phyloP scores from a whole-genome alignment of 108 stramenopile species.

The Fragilariopsis cylindrus region DNA sequence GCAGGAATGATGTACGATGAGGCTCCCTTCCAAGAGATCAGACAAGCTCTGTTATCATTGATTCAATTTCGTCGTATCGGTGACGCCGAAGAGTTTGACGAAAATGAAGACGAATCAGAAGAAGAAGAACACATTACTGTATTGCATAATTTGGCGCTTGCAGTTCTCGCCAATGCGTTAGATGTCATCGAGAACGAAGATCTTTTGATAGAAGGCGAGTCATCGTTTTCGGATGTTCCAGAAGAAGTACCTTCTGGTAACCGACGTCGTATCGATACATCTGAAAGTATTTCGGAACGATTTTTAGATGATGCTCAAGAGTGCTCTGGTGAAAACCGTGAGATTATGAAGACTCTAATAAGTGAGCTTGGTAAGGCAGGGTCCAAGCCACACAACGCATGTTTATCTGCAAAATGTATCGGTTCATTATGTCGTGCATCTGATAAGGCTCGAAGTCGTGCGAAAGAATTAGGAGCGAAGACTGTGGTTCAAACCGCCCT shows the following conservation, averaged over 20 bases:
- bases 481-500: constrained; percentile 77
- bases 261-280: constrained; percentile 40
- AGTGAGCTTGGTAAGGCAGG: constrained; percentile 73
- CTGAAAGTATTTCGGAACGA: constrained; percentile 48
- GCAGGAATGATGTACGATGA: constrained; percentile 63
- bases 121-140: constrained; percentile 63
- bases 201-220: constrained; percentile 24
- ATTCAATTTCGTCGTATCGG: constrained; percentile 72
- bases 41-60: constrained; percentile 74
- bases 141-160: constrained; percentile 80
- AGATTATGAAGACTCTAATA: constrained; percentile 78
- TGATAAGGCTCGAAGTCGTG: constrained; percentile 68
- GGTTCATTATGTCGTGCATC: constrained; percentile 72
- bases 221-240: constrained; percentile 34
- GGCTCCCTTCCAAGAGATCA: constrained; percentile 76
- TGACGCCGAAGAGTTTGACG: constrained; percentile 56
- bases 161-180: constrained; percentile 81
- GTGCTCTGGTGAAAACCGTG: constrained; percentile 49
- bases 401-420: constrained; percentile 79
- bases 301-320: constrained; percentile 69
- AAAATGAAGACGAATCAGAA: constrained; percentile 37
- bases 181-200: constrained; percentile 62
- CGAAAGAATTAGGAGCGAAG: constrained; percentile 81
- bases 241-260: constrained; percentile 32
- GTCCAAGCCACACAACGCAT: constrained; percentile 82